Evolutionary conservation across 352 stramenopile species (phyloP), one percentile per base, ranked within the genome.

Genomic region (Phytophthora rubi): DNA sequence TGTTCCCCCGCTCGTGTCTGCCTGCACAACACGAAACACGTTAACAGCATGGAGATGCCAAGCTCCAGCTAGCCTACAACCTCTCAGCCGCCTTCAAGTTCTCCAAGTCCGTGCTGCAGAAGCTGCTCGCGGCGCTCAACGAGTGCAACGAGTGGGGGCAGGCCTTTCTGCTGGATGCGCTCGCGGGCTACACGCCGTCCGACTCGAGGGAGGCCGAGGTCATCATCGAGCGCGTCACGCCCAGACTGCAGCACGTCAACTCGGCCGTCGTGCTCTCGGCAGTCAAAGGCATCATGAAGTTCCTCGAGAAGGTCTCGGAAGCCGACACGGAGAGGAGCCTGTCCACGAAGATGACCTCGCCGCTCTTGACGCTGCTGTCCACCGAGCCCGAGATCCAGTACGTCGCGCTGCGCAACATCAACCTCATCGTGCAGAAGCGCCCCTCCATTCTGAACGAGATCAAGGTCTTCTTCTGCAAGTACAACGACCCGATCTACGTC

Each of bases 341-440:
- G 55, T 97, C 85, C 37, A 86, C 87, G 51, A 99, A 99, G 85
- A 95, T 99, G 76, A 97, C 97, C 44, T 97, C 98, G 32, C 98
- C 98, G 2, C 87, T 99, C n/a, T 97, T 99, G 39, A 99, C 98
- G 51, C 80, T 99, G n/a, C 77, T 99, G 9, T 99, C 98, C 45
- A 94, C 93, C 2, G 96, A 99, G 74, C 97, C 97, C 0, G 98
- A 99, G 86, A 99, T 99, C 74, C 97, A 99, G 81, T 99, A 99
- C 75, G 97, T 99, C 10, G 98, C 98, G 42, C 76, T 99, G 62
- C 85, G 98, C 45, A 99, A 99, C 84, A 99, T 99, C 74, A 99
- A 99, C 77, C 76, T 99, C 16, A 99, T 99, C 77, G 98, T 99
- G 30, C 98, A 99, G 75, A 99, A 99, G 80, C 86, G 95, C 8